Conservation (phyloP, 2,329 filamentous ascomycete species). For the Simplicillium aogashimaense region DNA sequence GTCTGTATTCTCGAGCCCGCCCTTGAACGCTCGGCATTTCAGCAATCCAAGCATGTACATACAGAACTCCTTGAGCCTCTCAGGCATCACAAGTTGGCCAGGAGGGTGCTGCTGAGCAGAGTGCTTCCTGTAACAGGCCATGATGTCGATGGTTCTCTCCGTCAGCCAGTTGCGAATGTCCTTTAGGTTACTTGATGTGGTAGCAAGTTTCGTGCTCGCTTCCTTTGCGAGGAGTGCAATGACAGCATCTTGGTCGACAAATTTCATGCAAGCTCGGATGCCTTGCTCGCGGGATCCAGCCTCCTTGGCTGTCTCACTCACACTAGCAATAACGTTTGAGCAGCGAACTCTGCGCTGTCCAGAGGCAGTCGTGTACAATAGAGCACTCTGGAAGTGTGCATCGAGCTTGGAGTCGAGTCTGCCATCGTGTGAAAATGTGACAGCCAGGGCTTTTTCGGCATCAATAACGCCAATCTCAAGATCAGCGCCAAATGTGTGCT, state of each 20-base stretch:
- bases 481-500: constrained; percentile 90
- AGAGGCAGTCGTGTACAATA: constrained; percentile 86
- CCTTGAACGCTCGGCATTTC: constrained; percentile 90
- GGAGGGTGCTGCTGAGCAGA: constrained; percentile 79
- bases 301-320: constrained; percentile 55
- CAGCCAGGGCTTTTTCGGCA: constrained; percentile 83
- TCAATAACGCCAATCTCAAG: constrained; percentile 89
- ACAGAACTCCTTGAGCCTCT: constrained; percentile 89
- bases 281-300: constrained; percentile 33
- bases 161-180: constrained; percentile 76
- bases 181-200: constrained; percentile 62
- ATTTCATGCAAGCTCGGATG: constrained; percentile 77
- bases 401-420: constrained; percentile 96
- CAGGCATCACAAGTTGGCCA: constrained; percentile 87
- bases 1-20: constrained; percentile 82
- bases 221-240: constrained; percentile 86
- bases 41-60: constrained; percentile 91
- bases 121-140: constrained; percentile 87
- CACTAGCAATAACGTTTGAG: constrained; percentile 85
- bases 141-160: constrained; percentile 86
- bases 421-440: constrained; percentile 90
- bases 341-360: constrained; percentile 88
- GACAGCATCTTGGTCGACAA: constrained; percentile 92
- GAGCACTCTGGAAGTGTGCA: constrained; percentile 91
- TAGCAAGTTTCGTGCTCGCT: constrained; percentile 72